phyloP scores from a whole-genome alignment of 139 green algal genomes.

The Pycnococcus provasolii region DNA sequence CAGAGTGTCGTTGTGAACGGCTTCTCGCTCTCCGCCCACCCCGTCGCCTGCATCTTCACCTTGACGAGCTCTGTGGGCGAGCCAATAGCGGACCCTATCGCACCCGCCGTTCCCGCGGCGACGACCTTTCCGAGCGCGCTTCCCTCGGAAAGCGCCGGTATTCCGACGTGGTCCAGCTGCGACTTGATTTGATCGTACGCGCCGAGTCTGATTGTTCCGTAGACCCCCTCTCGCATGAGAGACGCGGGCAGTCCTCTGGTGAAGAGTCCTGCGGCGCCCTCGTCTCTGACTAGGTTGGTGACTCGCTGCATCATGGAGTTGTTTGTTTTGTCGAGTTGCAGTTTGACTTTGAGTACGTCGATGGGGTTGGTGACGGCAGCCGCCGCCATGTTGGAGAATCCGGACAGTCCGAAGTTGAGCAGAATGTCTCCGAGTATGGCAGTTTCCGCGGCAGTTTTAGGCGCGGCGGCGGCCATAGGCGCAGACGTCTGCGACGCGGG shows the following conservation, averaged over 20 bases:
- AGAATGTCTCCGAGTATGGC: neutral
- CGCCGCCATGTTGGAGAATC: neutral
- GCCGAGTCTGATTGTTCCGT: conserved; percentile 2
- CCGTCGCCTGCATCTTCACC: conserved; percentile 2
- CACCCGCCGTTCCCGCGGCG: neutral
- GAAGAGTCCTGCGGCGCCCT: conserved; percentile 1
- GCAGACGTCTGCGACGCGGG: too few relatives aligned
- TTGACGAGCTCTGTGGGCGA: conserved; percentile 16
- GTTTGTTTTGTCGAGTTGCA: conserved; percentile 5
- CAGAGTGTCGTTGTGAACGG: conserved; percentile 1
- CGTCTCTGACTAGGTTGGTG: neutral
- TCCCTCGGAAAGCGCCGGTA: neutral
- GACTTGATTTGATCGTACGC: neutral
- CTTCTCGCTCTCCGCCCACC: neutral
- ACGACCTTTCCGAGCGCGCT: neutral
- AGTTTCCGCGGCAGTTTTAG: too few relatives aligned
- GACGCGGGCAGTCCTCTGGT: neutral
- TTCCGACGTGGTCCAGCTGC: neutral
- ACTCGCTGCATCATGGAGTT: neutral
- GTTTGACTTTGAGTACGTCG: conserved; percentile 9
- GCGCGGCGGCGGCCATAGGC: too few relatives aligned
- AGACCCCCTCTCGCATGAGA: conserved; percentile 2
- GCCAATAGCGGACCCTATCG: neutral
- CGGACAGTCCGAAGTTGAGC: neutral
- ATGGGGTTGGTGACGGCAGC: conserved; percentile 2